Conservation (phyloP, 305 asterid species). For the Euphrasia arctica region DNA sequence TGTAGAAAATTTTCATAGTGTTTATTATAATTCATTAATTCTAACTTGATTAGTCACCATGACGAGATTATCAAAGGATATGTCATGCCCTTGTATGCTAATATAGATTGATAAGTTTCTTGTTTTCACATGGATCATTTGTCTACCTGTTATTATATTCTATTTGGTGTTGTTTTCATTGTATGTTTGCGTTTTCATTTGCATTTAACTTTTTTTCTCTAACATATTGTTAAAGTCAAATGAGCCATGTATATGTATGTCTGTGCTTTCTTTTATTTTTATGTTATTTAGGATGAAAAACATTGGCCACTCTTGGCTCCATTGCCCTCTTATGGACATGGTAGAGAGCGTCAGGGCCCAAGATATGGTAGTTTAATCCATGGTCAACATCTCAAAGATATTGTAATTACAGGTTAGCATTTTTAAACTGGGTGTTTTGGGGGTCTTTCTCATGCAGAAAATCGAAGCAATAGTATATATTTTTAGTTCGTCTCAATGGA, state of each 20-base stretch:
- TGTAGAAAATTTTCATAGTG: not conserved
- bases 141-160: not conserved
- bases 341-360: conserved; percentile 94
- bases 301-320: conserved; percentile 98
- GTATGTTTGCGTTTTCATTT: conserved; percentile 13
- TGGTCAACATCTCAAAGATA: conserved; percentile 90
- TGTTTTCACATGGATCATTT: not conserved
- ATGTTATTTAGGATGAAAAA: conserved; percentile 57
- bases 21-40: too few species aligned
- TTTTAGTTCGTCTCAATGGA: too few species aligned
- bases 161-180: not conserved
- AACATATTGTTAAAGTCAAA: conserved; percentile 7
- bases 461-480: too few species aligned
- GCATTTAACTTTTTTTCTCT: not conserved
- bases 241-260: not conserved
- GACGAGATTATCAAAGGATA: conserved; percentile 13
- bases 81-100: too few species aligned
- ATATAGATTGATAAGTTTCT: not conserved
- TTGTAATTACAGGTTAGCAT: conserved; percentile 68
- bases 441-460: too few species aligned
- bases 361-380: conserved; percentile 95
- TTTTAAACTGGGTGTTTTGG: conserved; percentile 9
- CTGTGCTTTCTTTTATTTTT: not conserved
- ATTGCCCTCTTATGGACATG: conserved; percentile 89
- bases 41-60: too few species aligned